Conservation (phyloP, 805 yeast species). For the Pichia californica region DNA sequence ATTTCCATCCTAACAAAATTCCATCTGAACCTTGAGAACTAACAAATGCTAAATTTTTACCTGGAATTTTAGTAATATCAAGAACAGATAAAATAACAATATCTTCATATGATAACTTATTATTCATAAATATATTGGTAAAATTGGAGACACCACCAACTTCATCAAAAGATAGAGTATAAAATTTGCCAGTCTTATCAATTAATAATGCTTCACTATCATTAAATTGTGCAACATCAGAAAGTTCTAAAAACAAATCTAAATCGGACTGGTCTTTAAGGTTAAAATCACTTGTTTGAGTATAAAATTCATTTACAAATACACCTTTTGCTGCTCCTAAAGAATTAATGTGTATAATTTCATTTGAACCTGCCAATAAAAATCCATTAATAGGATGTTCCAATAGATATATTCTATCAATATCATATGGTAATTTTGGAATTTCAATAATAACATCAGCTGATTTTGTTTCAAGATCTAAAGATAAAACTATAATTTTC, state of each 20-base stretch:
- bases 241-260: slow-evolving; percentile 50
- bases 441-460: slow-evolving; percentile 66
- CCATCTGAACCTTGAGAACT: slow-evolving; percentile 59
- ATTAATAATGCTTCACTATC: slow-evolving; percentile 33
- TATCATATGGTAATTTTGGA: slow-evolving; percentile 66
- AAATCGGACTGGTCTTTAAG: slow-evolving; percentile 43
- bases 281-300: slow-evolving; percentile 33
- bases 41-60: slow-evolving; percentile 44
- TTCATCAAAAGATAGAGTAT: slow-evolving; percentile 27
- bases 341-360: slow-evolving; percentile 70
- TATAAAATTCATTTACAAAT: slow-evolving; percentile 52
- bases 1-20: slow-evolving; percentile 38
- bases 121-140: slow-evolving; percentile 19
- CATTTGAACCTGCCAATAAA: slow-evolving; percentile 66
- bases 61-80: slow-evolving; percentile 34
- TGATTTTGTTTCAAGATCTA: slow-evolving; percentile 50
- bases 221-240: slow-evolving; percentile 32
- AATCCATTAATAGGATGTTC: slow-evolving; percentile 64
- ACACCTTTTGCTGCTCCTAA: slow-evolving; percentile 62
- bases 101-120: slow-evolving; percentile 17
- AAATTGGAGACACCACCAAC: slow-evolving; percentile 32
- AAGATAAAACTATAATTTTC: slow-evolving; percentile 54
- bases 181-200: slow-evolving; percentile 38
- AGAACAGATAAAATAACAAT: slow-evolving; percentile 31
- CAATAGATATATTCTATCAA: slow-evolving; percentile 57